phyloP scores from a whole-genome alignment of 805 yeast genomes.

The Candida sithepensis region DNA sequence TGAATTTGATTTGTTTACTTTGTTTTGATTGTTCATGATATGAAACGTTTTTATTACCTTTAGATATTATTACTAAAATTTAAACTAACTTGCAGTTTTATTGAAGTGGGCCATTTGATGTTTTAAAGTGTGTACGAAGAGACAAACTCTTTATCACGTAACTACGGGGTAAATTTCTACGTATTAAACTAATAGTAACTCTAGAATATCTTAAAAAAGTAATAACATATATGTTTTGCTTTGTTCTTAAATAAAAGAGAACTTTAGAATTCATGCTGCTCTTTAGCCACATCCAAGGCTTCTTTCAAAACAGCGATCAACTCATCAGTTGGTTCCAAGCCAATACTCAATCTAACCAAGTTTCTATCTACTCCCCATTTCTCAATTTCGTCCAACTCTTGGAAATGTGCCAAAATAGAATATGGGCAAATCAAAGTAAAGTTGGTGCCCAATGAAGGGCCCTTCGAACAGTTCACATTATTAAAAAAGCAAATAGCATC shows the following conservation, averaged over 20 bases:
- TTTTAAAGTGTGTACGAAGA: too few relatives aligned
- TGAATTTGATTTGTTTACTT: not conserved
- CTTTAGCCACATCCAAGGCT: conserved; percentile 47
- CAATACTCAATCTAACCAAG: conserved; percentile 78
- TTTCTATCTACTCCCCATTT: conserved; percentile 80
- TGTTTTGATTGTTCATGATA: conserved; percentile 3
- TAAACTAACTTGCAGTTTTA: not conserved
- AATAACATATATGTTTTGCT: too few relatives aligned
- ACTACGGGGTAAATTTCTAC: not conserved
- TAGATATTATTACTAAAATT: not conserved
- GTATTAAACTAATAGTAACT: not conserved
- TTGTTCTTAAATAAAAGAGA: not conserved
- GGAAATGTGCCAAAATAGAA: conserved; percentile 79
- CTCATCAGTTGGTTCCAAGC: conserved; percentile 69
- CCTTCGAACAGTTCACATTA: conserved; percentile 66
- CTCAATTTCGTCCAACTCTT: conserved; percentile 74
- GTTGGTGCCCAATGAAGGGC: conserved; percentile 89
- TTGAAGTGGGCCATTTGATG: not conserved
- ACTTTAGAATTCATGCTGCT: conserved; percentile 30
- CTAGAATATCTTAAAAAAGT: not conserved
- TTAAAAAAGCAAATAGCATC: conserved; percentile 76
- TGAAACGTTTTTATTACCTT: conserved; percentile 1
- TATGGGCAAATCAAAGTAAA: conserved; percentile 89
- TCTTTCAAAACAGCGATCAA: conserved; percentile 46
- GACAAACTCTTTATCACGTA: too few relatives aligned